phyloP scores from a whole-genome alignment of 2,329 filamentous ascomycete genomes.

The Aspergillus thermomutatus region DNA sequence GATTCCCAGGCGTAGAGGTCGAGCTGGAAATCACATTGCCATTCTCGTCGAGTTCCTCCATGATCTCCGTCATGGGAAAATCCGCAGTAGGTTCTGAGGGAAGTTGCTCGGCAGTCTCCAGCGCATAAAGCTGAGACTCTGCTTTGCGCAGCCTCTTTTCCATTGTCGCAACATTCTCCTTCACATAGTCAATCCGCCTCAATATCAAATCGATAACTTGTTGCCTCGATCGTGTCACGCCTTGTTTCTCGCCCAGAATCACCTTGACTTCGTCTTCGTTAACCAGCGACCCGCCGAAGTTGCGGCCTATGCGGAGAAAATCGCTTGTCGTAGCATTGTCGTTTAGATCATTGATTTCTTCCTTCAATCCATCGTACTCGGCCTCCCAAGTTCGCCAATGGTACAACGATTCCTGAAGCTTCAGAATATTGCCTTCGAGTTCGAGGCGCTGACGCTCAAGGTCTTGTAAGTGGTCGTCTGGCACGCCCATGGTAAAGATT shows the following conservation, averaged over 20 bases:
- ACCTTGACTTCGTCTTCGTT: conserved; percentile 53
- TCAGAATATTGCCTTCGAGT: conserved; percentile 71
- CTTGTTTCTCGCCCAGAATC: conserved; percentile 47
- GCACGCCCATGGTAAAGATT: conserved; percentile 27
- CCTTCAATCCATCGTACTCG: conserved; percentile 85
- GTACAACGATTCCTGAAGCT: conserved; percentile 71
- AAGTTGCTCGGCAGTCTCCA: conserved; percentile 58
- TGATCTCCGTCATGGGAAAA: conserved; percentile 81
- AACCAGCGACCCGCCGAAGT: conserved; percentile 46
- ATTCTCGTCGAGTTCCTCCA: conserved; percentile 87
- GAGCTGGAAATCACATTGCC: conserved; percentile 74
- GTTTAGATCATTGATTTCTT: conserved; percentile 65
- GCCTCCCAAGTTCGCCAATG: conserved; percentile 91
- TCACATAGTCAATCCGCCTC: conserved; percentile 83
- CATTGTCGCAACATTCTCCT: conserved; percentile 71
- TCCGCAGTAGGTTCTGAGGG: conserved; percentile 61
- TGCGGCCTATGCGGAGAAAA: conserved; percentile 46
- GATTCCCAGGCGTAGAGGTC: conserved; percentile 64
- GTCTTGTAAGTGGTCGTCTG: conserved; percentile 56
- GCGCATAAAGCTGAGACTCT: conserved; percentile 63
- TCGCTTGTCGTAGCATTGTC: conserved; percentile 50
- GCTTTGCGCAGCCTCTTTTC: conserved; percentile 67
- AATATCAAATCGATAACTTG: conserved; percentile 67
- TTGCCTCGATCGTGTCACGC: conserved; percentile 49
- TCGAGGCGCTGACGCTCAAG: conserved; percentile 72